A percentile compares a stretch with the other conserved stretches of the same genome.
These are phyloP conservation scores for Diversispora epigaea DNA, from an alignment of 192 early-diverging fungal genomes.

Conservation along the genomic window DNA sequence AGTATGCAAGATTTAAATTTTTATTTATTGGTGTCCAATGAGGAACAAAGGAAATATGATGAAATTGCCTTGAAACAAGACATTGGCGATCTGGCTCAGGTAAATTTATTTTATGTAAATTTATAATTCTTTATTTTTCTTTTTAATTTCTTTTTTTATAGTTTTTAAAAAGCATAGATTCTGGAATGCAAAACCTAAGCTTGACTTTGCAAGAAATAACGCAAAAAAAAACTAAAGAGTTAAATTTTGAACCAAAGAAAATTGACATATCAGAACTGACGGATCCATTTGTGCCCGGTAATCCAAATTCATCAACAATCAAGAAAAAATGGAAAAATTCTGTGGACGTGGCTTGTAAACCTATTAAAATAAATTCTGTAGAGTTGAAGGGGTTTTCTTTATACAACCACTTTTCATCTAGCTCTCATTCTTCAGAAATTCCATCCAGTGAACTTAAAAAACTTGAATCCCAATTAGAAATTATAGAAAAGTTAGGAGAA, in stretches of 20 bases:
- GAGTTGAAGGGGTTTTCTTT: no score
- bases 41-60: conserved; percentile 19
- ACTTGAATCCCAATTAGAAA: neutral
- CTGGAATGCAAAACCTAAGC: no score
- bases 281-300: neutral
- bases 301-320: neutral
- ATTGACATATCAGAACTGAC: neutral
- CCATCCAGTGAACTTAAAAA: neutral
- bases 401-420: no score
- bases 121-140: neutral
- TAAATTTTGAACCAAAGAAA: neutral
- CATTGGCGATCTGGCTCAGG: neutral
- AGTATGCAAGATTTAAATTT: conserved; percentile 13
- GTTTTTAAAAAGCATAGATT: neutral
- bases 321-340: neutral
- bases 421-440: neutral
- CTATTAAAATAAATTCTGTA: neutral
- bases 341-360: conserved; percentile 8
- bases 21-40: neutral
- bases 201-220: no score
- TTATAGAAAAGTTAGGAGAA: neutral
- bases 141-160: neutral
- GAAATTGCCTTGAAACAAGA: conserved; percentile 7
- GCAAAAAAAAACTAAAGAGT: neutral
- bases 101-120: neutral